Evolutionary conservation across 441 rosid genomes (phyloP).

Genomic region (Adansonia grandidieri): DNA sequence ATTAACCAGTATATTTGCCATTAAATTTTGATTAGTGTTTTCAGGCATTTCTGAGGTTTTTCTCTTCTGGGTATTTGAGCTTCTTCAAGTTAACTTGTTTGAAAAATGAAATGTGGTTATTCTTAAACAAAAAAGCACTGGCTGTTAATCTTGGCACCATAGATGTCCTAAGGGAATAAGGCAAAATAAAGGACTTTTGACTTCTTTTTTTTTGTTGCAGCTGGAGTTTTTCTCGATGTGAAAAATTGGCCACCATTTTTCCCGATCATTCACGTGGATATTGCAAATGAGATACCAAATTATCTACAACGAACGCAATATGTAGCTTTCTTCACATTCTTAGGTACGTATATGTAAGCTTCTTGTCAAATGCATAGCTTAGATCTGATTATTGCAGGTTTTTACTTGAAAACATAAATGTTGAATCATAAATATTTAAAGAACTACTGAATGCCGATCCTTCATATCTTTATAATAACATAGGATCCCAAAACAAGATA

Average conservation of each 20-base stretch:
- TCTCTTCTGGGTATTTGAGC: neutral
- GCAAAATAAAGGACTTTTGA: neutral
- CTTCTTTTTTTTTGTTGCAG: slow-evolving; percentile 45
- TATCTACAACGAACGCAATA: slow-evolving; percentile 78
- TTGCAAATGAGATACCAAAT: slow-evolving; percentile 80
- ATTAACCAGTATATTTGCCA: no score
- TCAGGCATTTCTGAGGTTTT: no score
- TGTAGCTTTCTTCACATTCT: slow-evolving; percentile 72
- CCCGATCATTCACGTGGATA: slow-evolving; percentile 87
- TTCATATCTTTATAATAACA: no score
- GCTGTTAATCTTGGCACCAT: neutral
- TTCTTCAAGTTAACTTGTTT: neutral
- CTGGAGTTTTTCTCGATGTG: slow-evolving; percentile 77
- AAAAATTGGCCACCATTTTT: slow-evolving; percentile 93
- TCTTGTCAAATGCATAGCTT: neutral
- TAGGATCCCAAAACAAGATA: no score
- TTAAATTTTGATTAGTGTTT: neutral
- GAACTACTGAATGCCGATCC: neutral
- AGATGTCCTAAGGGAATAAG: no score
- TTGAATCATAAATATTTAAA: neutral
- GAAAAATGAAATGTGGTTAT: neutral
- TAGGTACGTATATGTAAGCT: slow-evolving; percentile 60
- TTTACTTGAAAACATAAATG: neutral
- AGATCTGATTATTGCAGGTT: neutral
- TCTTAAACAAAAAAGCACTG: neutral